phyloP scores from a whole-genome alignment of 2,329 filamentous ascomycete species.

The Penicillium vulpinum region DNA sequence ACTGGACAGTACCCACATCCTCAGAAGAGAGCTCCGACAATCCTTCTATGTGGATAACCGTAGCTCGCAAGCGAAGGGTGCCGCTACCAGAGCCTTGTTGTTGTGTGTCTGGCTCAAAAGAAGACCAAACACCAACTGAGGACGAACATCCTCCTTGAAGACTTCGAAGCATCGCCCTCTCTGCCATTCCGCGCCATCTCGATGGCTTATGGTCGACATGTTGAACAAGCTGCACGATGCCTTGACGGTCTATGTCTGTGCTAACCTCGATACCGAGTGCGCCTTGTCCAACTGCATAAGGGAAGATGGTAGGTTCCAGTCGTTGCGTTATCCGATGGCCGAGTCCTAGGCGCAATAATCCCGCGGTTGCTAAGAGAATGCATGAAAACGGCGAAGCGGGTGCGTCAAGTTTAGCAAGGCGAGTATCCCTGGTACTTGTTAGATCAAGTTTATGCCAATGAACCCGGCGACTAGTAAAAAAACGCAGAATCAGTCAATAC shows the following conservation, averaged over 20 bases:
- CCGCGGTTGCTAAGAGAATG: not conserved
- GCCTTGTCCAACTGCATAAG: not conserved
- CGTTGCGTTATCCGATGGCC: not conserved
- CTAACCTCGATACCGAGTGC: not conserved
- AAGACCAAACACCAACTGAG: not conserved
- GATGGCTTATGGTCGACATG: not conserved
- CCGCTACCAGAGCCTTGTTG: not conserved
- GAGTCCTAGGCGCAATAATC: not conserved
- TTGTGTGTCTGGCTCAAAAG: not conserved
- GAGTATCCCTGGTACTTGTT: not conserved
- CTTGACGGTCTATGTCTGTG: not conserved
- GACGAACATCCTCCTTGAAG: not conserved
- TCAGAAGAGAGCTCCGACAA: not conserved
- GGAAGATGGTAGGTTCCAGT: not conserved
- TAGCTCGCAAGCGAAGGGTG: not conserved
- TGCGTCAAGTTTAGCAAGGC: not conserved
- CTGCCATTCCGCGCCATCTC: not conserved
- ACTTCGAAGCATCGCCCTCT: not conserved
- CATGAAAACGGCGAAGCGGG: not conserved
- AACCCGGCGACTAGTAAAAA: too few relatives aligned
- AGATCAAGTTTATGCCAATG: not conserved
- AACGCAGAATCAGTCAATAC: not conserved
- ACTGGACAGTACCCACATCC: not conserved
- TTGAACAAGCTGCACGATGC: not conserved
- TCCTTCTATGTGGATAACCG: not conserved